Evolutionary conservation across 116 monocot genomes (phyloP), one percentile per base, ranked within the genome.

Genomic region (Cymodocea nodosa): DNA sequence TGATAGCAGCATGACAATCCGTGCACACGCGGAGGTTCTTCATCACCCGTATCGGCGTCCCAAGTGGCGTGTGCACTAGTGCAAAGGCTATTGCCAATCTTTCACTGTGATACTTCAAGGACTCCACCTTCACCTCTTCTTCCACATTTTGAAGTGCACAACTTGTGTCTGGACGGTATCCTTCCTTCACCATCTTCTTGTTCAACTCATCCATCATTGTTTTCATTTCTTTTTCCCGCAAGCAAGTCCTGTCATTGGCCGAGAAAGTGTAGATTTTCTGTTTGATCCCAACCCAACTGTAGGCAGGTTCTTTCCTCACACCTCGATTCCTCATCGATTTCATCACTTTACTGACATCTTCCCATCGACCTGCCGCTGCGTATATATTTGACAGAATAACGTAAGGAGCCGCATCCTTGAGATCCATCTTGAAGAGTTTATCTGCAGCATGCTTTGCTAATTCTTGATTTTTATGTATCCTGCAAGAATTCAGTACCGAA

Each of bases 311-410:
- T 73, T 97, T 97, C 65, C 49, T 76, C 10, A 97, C 68, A n/a
- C 97, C 91, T 67, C 77, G 68, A 23, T 80, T 78, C 71, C 78
- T 85, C 91, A 88, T 85, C 74, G 73, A 39, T 70, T 76, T 88
- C 72, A 81, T 87, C 57, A 91, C 75, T 59, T 59, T 76, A 22
- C 84, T 81, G 0, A 75, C 78, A 18, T 80, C 84, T 52, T 85
- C 83, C 87, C 90, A 97, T 35, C 25, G 61, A 10, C 88, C 85
- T 35, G 77, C 74, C 44, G 72, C 72, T 23, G 97, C 85, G 61
- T 90, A 85, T 0, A 97, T 70, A 60, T 91, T 97, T 2, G 97
- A 85, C 83, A 87, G 72, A 20, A 88, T 84, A 11, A 91, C 70
- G 69, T 75, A 97, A 13, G 82, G 82, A 16, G 84, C 69, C 0